These are phyloP conservation scores for Thermomucor indicae-seudaticae DNA, from an alignment of 371 early-diverging fungal genomes.

Conservation along the genomic window DNA sequence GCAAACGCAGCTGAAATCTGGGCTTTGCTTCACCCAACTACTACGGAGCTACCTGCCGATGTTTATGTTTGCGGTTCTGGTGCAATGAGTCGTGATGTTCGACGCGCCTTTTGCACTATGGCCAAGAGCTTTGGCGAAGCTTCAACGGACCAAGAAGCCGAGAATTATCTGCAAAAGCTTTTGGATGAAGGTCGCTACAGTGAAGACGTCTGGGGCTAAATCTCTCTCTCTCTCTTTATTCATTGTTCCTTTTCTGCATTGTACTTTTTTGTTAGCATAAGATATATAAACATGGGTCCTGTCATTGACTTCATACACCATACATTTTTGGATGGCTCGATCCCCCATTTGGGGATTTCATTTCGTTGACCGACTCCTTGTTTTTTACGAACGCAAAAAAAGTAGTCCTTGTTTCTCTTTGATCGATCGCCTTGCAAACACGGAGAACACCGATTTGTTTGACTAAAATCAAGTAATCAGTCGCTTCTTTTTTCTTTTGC, in stretches of 20 bases:
- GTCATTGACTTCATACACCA: no score
- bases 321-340: no score
- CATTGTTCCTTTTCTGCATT: background rate
- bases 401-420: no score
- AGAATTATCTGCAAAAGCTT: slow-evolving; percentile 16
- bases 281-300: no score
- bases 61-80: slow-evolving; percentile 44
- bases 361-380: no score
- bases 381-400: no score
- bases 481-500: no score
- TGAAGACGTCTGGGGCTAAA: slow-evolving; percentile 53
- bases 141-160: slow-evolving; percentile 26
- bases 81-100: slow-evolving; percentile 45
- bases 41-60: slow-evolving; percentile 9
- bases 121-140: slow-evolving; percentile 34
- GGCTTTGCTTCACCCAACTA: slow-evolving; percentile 24
- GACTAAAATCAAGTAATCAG: no score
- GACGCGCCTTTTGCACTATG: slow-evolving; percentile 29
- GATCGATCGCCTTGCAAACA: no score
- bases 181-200: slow-evolving; percentile 34
- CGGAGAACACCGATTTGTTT: no score
- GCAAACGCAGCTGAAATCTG: slow-evolving; percentile 32
- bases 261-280: no score
- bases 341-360: no score
- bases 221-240: background rate